Evolutionary conservation across 2,329 filamentous ascomycete genomes (phyloP).

Genomic region (Zymoseptoria crescenta): DNA sequence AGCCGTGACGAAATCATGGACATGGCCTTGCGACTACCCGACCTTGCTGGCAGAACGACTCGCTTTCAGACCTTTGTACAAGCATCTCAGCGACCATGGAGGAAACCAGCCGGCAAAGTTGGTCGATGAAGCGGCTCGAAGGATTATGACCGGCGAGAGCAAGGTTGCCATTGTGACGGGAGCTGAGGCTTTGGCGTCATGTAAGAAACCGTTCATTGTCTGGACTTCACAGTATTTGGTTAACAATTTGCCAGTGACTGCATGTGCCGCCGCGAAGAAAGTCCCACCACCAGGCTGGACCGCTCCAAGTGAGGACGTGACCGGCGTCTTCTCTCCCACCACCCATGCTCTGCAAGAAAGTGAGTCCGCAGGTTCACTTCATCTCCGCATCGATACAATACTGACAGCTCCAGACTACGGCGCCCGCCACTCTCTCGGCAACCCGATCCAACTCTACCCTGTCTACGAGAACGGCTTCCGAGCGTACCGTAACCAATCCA

Average conservation of each 20-base stretch:
- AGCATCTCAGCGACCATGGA: conserved; percentile 47
- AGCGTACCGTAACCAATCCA: conserved; percentile 48
- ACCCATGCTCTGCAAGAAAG: conserved; percentile 33
- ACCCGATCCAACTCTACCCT: conserved; percentile 60
- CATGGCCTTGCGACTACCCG: conserved; percentile 57
- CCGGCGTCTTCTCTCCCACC: conserved; percentile 45
- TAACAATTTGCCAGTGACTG: conserved; percentile 35
- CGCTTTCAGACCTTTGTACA: conserved; percentile 41
- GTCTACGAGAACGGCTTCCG: conserved; percentile 59
- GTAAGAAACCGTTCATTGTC: conserved; percentile 30
- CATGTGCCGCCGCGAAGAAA: conserved; percentile 45
- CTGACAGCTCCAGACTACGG: conserved; percentile 42
- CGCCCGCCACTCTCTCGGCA: conserved; percentile 50
- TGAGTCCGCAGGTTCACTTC: conserved; percentile 3
- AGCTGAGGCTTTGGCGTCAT: conserved; percentile 56
- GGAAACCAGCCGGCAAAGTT: conserved; percentile 56
- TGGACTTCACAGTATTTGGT: too few relatives aligned
- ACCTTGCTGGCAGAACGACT: conserved; percentile 45
- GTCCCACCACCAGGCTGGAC: conserved; percentile 56
- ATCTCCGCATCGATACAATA: conserved; percentile 7
- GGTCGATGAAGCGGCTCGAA: conserved; percentile 55
- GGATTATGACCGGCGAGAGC: conserved; percentile 47
- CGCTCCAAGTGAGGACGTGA: conserved; percentile 38
- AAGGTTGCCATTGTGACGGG: conserved; percentile 54
- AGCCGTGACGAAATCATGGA: conserved; percentile 56